These are phyloP conservation scores for Tremellales sp. DNA, from an alignment of 1,284 basidiomycete species.

Conservation along the genomic window DNA sequence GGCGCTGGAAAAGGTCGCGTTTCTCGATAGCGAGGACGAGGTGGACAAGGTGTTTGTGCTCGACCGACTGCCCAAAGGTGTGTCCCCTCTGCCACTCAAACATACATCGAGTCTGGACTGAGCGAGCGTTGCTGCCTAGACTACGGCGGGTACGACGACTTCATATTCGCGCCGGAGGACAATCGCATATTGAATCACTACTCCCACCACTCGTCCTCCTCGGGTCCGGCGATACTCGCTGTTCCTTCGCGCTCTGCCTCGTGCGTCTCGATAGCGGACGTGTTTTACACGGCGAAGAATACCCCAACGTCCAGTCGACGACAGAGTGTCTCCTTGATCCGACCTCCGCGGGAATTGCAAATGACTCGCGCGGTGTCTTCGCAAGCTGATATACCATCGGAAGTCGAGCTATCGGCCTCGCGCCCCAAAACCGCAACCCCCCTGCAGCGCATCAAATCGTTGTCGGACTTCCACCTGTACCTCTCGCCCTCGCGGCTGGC, in stretches of 20 bases:
- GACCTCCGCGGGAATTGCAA: constrained; percentile 5
- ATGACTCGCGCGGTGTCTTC: constrained; percentile 11
- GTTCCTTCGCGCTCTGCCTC: constrained; percentile 14
- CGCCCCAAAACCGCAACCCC: constrained; percentile 7
- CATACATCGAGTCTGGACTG: background rate
- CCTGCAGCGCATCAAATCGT: constrained; percentile 36
- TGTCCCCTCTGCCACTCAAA: too few species aligned
- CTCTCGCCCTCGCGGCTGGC: constrained; percentile 46
- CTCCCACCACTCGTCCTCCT: constrained; percentile 14
- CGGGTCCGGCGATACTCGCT: constrained; percentile 6
- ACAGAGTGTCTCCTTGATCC: constrained; percentile 9
- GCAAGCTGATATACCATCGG: background rate
- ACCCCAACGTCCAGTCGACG: constrained; percentile 20
- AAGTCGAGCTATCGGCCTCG: background rate
- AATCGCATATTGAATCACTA: constrained; percentile 33
- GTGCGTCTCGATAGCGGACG: constrained; percentile 41
- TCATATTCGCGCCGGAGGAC: constrained; percentile 13
- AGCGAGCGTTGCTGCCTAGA: constrained; percentile 12
- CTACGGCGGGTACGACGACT: constrained; percentile 29
- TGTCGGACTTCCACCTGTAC: constrained; percentile 47
- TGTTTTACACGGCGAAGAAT: constrained; percentile 41
- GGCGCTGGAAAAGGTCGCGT: constrained; percentile 51
- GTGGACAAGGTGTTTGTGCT: constrained; percentile 36
- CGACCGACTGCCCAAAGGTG: constrained; percentile 31
- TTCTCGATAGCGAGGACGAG: constrained; percentile 34